Percentiles rank a stretch among this genome's conserved stretches.
Conservation (phyloP, 1,284 basidiomycete species). For the Acaromyces ingoldii region DNA sequence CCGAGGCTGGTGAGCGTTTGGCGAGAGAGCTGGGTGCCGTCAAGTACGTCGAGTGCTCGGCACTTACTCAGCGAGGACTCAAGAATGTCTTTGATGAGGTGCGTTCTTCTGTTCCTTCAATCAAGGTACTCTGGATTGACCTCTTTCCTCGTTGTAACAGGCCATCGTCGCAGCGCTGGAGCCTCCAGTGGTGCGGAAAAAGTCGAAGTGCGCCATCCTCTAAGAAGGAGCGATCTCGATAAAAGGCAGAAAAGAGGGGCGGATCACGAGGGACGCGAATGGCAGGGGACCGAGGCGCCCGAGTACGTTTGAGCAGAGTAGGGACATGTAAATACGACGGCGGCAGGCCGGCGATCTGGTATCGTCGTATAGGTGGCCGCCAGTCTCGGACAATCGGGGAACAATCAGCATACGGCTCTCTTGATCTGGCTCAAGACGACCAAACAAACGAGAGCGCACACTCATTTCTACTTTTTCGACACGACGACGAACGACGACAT, state of each 20-base stretch:
- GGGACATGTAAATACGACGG: neutral
- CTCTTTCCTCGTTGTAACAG: conserved; percentile 54
- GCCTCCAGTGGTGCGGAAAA: conserved; percentile 81
- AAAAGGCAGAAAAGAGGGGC: no score
- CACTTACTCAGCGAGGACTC: conserved; percentile 94
- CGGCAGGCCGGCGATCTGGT: neutral
- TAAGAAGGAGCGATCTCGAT: no score
- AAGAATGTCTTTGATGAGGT: conserved; percentile 99
- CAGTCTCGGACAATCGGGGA: neutral
- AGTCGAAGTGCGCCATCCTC: conserved; percentile 73
- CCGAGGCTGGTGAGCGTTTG: conserved; percentile 85
- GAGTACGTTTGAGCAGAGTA: no score
- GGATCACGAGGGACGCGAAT: no score
- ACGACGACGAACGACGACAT: no score
- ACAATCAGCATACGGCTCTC: neutral
- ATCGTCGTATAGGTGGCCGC: neutral
- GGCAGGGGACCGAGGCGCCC: no score
- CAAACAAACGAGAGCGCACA: no score
- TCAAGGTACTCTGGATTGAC: no score
- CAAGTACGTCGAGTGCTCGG: conserved; percentile 99
- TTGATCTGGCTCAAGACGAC: no score
- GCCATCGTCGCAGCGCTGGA: conserved; percentile 97
- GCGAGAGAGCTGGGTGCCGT: conserved; percentile 93
- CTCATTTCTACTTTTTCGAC: neutral
- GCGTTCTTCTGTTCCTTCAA: no score